Base-by-base conservation (phyloP, 1,284 basidiomycete genomes). In the Ganoderma sp. region DNA sequence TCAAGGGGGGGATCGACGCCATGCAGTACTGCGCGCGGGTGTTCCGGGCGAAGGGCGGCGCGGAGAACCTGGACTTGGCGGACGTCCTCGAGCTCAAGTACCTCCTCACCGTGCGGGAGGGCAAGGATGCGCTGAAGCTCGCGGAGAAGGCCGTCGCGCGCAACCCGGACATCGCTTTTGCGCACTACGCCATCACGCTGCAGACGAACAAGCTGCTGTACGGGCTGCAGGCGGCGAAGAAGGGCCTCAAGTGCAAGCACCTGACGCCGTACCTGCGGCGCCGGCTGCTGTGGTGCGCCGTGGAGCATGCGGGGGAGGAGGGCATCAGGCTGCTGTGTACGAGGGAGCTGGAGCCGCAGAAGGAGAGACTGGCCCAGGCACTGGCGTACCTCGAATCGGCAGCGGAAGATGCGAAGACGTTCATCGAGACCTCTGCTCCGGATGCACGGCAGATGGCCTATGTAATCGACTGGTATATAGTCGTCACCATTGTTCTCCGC, bases 71-170 rank as follows among this genome's bases (percentile, higher is more conserved):
- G 39, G 59, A 61, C 59, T 7, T 41, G n/a, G 59, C 59, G n/a
- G 59, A 61, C 59, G 39, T 61, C 4, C 59, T 61, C 14, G 59
- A 61, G 19, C 59, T 61, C 59, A 43, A 61, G 59, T 43, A 61
- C 59, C 37, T 42, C 41, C 22, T 61, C 41, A 42, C 42, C 25
- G 28, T 43, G 19, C 25, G 42, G 39, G 17, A 15, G 19, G 19
- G 25, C 59, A 22, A 25, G 14, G 59, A 42, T 41, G 41, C 28
- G 22, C 39, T 28, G 3, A 41, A 9, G 37, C 42, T 61, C 12
- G 59, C 59, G 59, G 39, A 43, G 15, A 15, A 22, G 10, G 39
- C 42, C 22, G 42, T 61, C 22, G 59, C 39, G 39, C 59, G 59
- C 12, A 61, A 61, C 59, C 59, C 59, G 22, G 19, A 61, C 37